A percentile compares a stretch with the other conserved stretches of the same genome.
phyloP scores from a whole-genome alignment of 78 protist species.

The Reticulomyxa filosa region DNA sequence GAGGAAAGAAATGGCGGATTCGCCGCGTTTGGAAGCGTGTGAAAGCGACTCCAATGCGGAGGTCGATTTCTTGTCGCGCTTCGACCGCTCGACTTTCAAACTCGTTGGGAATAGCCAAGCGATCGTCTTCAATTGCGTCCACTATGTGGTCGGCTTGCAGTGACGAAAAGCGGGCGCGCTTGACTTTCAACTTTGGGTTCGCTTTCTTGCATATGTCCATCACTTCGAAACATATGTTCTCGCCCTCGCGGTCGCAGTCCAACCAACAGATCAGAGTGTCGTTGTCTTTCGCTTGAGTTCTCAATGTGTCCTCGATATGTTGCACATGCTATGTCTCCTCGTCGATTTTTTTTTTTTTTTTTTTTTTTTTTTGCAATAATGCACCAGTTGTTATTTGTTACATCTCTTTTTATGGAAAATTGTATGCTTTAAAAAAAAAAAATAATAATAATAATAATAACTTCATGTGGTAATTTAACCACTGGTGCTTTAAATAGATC shows the following conservation, averaged over 20 bases:
- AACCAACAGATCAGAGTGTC: conserved; percentile 60
- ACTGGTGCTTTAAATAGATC: too few species aligned
- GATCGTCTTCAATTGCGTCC: background rate
- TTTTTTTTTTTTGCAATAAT: too few species aligned
- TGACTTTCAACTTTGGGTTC: conserved; percentile 20
- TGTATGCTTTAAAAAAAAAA: too few species aligned
- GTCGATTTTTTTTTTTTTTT: too few species aligned
- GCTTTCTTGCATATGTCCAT: conserved; percentile 15
- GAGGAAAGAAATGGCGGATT: conserved; percentile 11
- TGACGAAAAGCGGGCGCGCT: conserved; percentile 73
- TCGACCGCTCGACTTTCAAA: conserved; percentile 59
- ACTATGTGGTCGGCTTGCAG: conserved; percentile 20
- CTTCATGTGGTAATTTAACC: too few species aligned
- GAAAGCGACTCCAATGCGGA: conserved; percentile 83
- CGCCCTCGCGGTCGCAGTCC: conserved; percentile 96
- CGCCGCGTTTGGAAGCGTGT: conserved; percentile 80
- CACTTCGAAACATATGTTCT: conserved; percentile 81
- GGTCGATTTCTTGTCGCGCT: conserved; percentile 59
- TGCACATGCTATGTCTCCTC: too few species aligned
- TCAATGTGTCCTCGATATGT: background rate
- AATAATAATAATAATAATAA: too few species aligned
- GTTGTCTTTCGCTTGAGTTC: conserved; percentile 4
- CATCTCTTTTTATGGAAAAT: too few species aligned
- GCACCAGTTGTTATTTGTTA: too few species aligned
- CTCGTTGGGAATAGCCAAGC: conserved; percentile 44